Percentiles rank a stretch among this genome's conserved stretches.
phyloP scores from a whole-genome alignment of 2,329 filamentous ascomycete genomes.

The Penicillium sp. region DNA sequence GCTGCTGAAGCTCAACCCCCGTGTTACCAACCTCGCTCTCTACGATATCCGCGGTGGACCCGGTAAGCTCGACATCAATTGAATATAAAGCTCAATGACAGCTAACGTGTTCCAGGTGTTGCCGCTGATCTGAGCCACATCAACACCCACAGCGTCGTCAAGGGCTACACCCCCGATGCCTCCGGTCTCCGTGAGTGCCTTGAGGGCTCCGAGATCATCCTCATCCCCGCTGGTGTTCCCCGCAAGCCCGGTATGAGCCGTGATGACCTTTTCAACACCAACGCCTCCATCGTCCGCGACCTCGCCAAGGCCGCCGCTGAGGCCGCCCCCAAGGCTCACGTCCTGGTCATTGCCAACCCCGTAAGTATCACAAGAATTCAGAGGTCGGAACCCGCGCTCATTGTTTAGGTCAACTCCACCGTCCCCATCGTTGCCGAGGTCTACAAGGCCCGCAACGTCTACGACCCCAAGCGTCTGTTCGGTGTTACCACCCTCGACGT shows the following conservation, averaged over 20 bases:
- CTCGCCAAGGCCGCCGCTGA: slow-evolving; percentile 93
- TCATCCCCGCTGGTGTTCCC: slow-evolving; percentile 97
- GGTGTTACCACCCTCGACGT: slow-evolving; percentile 99
- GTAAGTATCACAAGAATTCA: slow-evolving; percentile 47
- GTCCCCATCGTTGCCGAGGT: slow-evolving; percentile 97
- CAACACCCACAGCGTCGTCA: slow-evolving; percentile 97
- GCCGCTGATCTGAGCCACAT: slow-evolving; percentile 97
- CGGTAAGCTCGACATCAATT: slow-evolving; percentile 59
- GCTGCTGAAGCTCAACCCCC: slow-evolving; percentile 97
- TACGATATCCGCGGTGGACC: slow-evolving; percentile 96
- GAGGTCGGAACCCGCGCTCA: neutral
- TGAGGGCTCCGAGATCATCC: slow-evolving; percentile 86
- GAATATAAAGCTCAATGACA: slow-evolving; percentile 5
- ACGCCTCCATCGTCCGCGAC: slow-evolving; percentile 98
- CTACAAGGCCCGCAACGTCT: slow-evolving; percentile 92
- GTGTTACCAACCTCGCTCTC: slow-evolving; percentile 89
- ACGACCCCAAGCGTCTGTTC: slow-evolving; percentile 99
- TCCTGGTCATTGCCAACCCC: slow-evolving; percentile 98
- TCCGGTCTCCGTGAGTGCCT: slow-evolving; percentile 76
- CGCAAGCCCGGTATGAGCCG: slow-evolving; percentile 99
- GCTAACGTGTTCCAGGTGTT: slow-evolving; percentile 67
- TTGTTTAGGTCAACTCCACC: slow-evolving; percentile 82
- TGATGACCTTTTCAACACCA: slow-evolving; percentile 99
- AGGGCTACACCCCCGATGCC: slow-evolving; percentile 78
- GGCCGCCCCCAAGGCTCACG: slow-evolving; percentile 85